A percentile compares a stretch with the other conserved stretches of the same genome.
Evolutionary conservation across 345 rosid genomes (phyloP).

Genomic region (Murraya paniculata): DNA sequence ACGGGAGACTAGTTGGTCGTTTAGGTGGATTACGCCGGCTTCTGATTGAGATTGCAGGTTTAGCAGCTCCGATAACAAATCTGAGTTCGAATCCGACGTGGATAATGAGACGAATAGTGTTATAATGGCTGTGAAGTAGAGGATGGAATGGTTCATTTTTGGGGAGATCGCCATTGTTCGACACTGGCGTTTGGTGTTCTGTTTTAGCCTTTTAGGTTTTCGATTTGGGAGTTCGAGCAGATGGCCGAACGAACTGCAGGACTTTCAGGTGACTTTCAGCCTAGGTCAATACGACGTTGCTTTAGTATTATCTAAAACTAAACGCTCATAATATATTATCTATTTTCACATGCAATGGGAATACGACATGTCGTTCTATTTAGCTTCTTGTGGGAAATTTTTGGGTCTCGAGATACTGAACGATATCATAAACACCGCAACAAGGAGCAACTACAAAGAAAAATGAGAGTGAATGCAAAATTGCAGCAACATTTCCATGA

Average conservation of each 20-base stretch:
- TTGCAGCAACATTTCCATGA: neutral
- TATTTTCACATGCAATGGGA: neutral
- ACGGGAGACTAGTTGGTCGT: constrained; percentile 72
- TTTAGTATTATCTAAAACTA: too few relatives aligned
- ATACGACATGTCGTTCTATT: neutral
- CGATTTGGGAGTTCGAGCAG: neutral
- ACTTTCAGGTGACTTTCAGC: neutral
- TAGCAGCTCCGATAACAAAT: constrained; percentile 57
- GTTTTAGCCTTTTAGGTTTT: neutral
- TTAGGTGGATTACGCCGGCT: constrained; percentile 72
- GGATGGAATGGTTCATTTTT: constrained; percentile 19
- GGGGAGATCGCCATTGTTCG: constrained; percentile 34
- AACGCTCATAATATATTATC: too few relatives aligned
- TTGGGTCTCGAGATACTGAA: accelerated
- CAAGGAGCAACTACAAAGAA: neutral
- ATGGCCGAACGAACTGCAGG: neutral
- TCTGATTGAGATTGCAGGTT: constrained; percentile 59
- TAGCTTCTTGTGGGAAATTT: too few relatives aligned
- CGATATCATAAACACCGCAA: neutral
- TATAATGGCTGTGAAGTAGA: constrained; percentile 21
- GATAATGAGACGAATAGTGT: constrained; percentile 4
- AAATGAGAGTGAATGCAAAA: neutral
- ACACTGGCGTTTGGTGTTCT: neutral
- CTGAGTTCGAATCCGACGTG: constrained; percentile 35
- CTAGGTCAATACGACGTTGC: neutral